phyloP scores from a whole-genome alignment of 768 basidiomycete species.

The Naganishia randhawae region DNA sequence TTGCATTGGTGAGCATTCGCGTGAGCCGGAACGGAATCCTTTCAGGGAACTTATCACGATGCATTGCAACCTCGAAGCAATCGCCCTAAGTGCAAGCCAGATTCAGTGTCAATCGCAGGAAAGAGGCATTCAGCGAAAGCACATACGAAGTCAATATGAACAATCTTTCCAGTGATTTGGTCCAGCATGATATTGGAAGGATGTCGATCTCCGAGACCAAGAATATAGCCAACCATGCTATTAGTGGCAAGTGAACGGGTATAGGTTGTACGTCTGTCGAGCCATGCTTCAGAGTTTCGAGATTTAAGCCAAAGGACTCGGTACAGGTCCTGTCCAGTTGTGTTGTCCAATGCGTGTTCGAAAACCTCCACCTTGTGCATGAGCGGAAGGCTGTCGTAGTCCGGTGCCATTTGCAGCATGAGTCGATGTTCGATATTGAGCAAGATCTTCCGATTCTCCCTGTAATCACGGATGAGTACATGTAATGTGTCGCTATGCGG shows the following conservation, averaged over 20 bases:
- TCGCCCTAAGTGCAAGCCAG: constrained; percentile 59
- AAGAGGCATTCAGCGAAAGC: constrained; percentile 60
- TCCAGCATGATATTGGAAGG: constrained; percentile 92
- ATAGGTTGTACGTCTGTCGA: constrained; percentile 91
- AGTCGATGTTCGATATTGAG: constrained; percentile 97
- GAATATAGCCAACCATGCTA: constrained; percentile 97
- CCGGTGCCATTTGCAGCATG: constrained; percentile 99
- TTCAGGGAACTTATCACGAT: constrained; percentile 97
- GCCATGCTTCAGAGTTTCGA: constrained; percentile 91
- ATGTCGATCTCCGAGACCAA: constrained; percentile 95
- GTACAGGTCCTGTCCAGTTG: constrained; percentile 96
- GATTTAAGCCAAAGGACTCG: constrained; percentile 95
- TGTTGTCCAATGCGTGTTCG: constrained; percentile 96
- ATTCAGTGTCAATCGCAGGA: neutral
- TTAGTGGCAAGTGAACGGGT: constrained; percentile 92
- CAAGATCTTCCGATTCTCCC: constrained; percentile 91
- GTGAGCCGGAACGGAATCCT: constrained; percentile 97
- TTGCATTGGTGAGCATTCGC: constrained; percentile 95
- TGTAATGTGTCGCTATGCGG: constrained; percentile 93
- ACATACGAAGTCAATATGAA: constrained; percentile 63
- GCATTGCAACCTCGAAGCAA: constrained; percentile 97
- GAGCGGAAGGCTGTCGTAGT: constrained; percentile 88
- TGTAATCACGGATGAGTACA: constrained; percentile 90
- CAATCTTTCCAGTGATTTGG: constrained; percentile 85
- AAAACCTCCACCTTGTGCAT: constrained; percentile 99